phyloP scores from a whole-genome alignment of 148 eudicot genomes.

The Silene uniflora region DNA sequence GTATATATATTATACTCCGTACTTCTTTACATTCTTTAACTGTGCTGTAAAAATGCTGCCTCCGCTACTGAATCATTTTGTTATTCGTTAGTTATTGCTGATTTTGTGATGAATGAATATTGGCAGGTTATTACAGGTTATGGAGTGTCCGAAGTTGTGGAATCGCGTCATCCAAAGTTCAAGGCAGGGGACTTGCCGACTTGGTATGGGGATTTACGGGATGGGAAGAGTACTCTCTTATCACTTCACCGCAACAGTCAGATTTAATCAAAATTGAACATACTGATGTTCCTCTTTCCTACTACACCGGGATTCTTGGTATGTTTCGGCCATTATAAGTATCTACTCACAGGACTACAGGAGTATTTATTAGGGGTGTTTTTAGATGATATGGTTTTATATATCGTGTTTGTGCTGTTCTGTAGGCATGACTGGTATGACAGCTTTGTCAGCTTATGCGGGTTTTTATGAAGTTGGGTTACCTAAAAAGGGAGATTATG shows the following conservation, averaged over 20 bases:
- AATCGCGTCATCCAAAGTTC: slow-evolving; percentile 41
- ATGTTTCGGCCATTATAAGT: no score
- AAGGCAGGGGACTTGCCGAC: slow-evolving; percentile 50
- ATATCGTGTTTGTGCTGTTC: background rate
- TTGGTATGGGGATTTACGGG: slow-evolving; percentile 48
- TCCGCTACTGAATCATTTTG: no score
- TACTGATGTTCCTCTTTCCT: no score
- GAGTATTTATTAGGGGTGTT: no score
- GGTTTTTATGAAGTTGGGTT: slow-evolving; percentile 47
- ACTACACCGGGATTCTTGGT: no score
- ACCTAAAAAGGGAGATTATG: slow-evolving; percentile 50
- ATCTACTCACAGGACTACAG: no score
- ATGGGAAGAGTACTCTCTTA: slow-evolving; percentile 57
- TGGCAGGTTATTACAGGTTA: slow-evolving; percentile 44
- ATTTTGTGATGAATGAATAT: background rate
- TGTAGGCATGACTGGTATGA: slow-evolving; percentile 55
- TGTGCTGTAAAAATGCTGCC: no score
- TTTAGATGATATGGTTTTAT: background rate
- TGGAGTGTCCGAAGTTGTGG: slow-evolving; percentile 57
- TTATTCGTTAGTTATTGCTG: no score
- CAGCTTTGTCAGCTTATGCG: slow-evolving; percentile 52
- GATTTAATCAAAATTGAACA: no score
- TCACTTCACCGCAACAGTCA: slow-evolving; percentile 23
- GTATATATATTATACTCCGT: no score
- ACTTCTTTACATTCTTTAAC: no score